Base-by-base conservation (phyloP, 148 eudicot genomes). In the Chenopodium suecicum region DNA sequence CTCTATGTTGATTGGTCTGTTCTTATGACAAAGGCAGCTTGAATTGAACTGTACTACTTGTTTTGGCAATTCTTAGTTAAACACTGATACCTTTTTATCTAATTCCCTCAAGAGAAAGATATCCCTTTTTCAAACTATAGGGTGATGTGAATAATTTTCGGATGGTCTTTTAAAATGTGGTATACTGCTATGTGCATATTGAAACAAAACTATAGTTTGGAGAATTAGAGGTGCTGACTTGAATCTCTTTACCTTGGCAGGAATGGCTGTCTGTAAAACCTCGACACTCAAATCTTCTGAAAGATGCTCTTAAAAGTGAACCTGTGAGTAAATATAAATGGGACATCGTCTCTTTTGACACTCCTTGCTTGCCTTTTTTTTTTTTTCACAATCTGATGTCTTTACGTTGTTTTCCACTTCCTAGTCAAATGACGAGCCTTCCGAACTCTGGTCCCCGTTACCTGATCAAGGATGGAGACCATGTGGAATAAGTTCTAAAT, bases 381-480 rank as follows among this genome's bases (percentile, higher is more conserved):
- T 31, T 73, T 32, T 6, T 9, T 6, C 10, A 66, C 66, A 56
- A 31, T 16, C n/a, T 52, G n/a, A 50, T 19, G 14, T 81, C 44
- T 72, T 14, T 32, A 16, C 23, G 14, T 25, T 66, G 22, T 74
- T 79, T 83, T 70, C 71, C 46, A 25, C 79, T 29, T 22, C 81
- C 65, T 78, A 96, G 99, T 89, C 95, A 58, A 86, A 66, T 79
- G 93, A 83, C 70, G 94, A 90, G 84, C 85, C 86, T 29, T 82
- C 91, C 32, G 95, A 92, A 77, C 88, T 92, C 64, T 94, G 98
- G 99, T 89, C 77, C 77, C 97, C 98, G 78, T 87, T 92, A 85
- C 88, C 91, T 17, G 83, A 89, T 81, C 98, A 92, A 91, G 93
- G 92, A 88, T 96, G 95, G 93, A 92, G 89, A 79, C 91, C 94